Base-by-base conservation (phyloP, 441 rosid genomes). In the Melastoma candidum region DNA sequence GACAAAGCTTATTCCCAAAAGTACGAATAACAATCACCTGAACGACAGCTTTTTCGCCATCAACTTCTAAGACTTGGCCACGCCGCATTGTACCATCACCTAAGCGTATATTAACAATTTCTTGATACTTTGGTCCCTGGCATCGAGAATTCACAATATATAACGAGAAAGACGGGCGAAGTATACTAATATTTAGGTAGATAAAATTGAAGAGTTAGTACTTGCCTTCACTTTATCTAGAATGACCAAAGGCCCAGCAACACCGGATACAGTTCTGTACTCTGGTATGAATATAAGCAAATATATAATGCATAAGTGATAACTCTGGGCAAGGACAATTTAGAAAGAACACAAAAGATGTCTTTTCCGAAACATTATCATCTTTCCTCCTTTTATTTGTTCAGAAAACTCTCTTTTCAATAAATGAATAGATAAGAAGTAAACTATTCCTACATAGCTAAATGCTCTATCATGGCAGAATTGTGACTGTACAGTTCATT, bases 51-150 rank as follows among this genome's bases (percentile, higher is more conserved):
- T 65, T 77, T 68, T 77, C 77, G 7, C 82, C 82, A 67, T 68
- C 64, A 53, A 68, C 71, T 68, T 68, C 71, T 43, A 68, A 48
- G 48, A 68, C 68, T 53, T 68, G 82, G 56, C 82, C 82, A 71
- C 82, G 79, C 55, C 82, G 60, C 3, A 57, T 71, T 45, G 79
- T 66, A 67, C 79, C 79, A 65, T 77, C 73, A 54, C 79, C 82
- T 49, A 77, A 48, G 36, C 77, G 73, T 51, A 77, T 77, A 49
- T 77, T 77, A 56, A 77, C 82, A 47, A 77, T 77, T 67, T 77
- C 82, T 56, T 77, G 82, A 63, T 74, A 77, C 64, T 74, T 77
- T 3, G 82, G 82, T 26, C 82, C 82, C 82, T 77, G 63, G 47
- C 62, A 49, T 27, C 8, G 26, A 7, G 4, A 5, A 43, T 50